These are phyloP conservation scores for Teratosphaeria viscida DNA, from an alignment of 2,329 filamentous ascomycete genomes.

Conservation along the genomic window DNA sequence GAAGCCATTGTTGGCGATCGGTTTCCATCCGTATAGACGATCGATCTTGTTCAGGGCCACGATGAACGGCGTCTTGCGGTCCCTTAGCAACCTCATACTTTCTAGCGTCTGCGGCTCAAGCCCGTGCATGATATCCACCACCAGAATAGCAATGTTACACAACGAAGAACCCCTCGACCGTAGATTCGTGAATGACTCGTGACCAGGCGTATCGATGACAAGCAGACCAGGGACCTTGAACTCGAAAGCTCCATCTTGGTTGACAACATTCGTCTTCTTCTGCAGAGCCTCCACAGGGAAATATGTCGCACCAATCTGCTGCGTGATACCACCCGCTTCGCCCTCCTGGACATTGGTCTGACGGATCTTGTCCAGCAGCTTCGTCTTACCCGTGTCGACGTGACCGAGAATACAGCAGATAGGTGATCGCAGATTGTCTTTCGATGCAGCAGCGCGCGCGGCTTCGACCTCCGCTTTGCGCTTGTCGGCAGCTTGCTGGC, in stretches of 20 bases:
- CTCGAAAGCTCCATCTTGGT: slow-evolving; percentile 78
- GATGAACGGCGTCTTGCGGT: slow-evolving; percentile 94
- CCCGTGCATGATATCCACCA: slow-evolving; percentile 99
- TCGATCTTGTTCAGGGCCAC: slow-evolving; percentile 99
- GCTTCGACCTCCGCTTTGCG: slow-evolving; percentile 85
- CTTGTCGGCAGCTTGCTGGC: slow-evolving; percentile 79
- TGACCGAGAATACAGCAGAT: slow-evolving; percentile 99
- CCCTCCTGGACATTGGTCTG: slow-evolving; percentile 98
- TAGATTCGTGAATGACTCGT: slow-evolving; percentile 99
- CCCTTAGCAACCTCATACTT: slow-evolving; percentile 87
- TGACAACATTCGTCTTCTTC: slow-evolving; percentile 89
- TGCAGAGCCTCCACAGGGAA: slow-evolving; percentile 90
- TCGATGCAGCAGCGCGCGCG: slow-evolving; percentile 79
- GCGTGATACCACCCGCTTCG: slow-evolving; percentile 97
- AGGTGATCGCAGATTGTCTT: slow-evolving; percentile 88
- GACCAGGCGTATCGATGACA: slow-evolving; percentile 95
- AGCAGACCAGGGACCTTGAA: slow-evolving; percentile 96
- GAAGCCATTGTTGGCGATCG: slow-evolving; percentile 97
- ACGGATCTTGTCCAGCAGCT: slow-evolving; percentile 93
- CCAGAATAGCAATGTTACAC: slow-evolving; percentile 97
- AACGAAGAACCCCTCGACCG: slow-evolving; percentile 94
- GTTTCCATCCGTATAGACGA: slow-evolving; percentile 98
- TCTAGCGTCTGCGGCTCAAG: slow-evolving; percentile 94
- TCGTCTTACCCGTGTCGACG: slow-evolving; percentile 99
- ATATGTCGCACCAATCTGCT: slow-evolving; percentile 98